Conservation (phyloP, 306 rosid species). For the Spatholobus suberectus region DNA sequence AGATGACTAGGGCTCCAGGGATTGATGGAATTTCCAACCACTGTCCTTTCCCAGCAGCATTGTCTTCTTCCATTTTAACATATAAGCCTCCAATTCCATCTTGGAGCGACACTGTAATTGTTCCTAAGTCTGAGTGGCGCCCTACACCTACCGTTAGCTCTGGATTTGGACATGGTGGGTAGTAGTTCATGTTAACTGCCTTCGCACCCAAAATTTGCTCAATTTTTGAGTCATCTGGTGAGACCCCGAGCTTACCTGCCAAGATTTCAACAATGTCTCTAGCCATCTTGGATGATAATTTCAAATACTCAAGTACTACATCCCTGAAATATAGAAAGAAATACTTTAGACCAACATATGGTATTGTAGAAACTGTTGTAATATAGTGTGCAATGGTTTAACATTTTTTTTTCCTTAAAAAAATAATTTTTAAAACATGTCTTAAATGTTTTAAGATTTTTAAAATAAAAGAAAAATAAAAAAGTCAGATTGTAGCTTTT, state of each 20-base stretch:
- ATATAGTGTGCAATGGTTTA: too few species aligned
- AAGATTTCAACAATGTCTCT: slow-evolving; percentile 47
- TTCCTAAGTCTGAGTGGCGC: slow-evolving; percentile 70
- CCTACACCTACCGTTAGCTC: slow-evolving; percentile 74
- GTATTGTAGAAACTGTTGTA: too few species aligned
- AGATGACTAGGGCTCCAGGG: background rate
- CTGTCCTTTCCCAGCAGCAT: slow-evolving; percentile 27
- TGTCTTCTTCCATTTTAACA: slow-evolving; percentile 53
- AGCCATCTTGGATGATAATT: slow-evolving; percentile 50
- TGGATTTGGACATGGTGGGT: slow-evolving; percentile 73
- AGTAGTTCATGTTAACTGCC: slow-evolving; percentile 68
- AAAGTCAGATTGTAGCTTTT: too few species aligned
- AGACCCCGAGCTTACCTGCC: slow-evolving; percentile 50
- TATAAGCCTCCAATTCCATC: slow-evolving; percentile 75
- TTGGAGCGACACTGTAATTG: slow-evolving; percentile 58
- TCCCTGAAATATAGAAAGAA: slow-evolving; percentile 37
- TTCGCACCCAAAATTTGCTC: slow-evolving; percentile 44
- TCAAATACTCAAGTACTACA: slow-evolving; percentile 62
- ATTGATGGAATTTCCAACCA: background rate
- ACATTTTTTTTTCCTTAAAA: too few species aligned
- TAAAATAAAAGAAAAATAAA: too few species aligned
- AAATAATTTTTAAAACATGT: too few species aligned
- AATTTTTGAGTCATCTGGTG: slow-evolving; percentile 48
- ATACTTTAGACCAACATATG: background rate
- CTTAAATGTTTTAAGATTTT: too few species aligned